These are phyloP conservation scores for Mucor irregularis DNA, from an alignment of 371 early-diverging fungal species.

Conservation along the genomic window DNA sequence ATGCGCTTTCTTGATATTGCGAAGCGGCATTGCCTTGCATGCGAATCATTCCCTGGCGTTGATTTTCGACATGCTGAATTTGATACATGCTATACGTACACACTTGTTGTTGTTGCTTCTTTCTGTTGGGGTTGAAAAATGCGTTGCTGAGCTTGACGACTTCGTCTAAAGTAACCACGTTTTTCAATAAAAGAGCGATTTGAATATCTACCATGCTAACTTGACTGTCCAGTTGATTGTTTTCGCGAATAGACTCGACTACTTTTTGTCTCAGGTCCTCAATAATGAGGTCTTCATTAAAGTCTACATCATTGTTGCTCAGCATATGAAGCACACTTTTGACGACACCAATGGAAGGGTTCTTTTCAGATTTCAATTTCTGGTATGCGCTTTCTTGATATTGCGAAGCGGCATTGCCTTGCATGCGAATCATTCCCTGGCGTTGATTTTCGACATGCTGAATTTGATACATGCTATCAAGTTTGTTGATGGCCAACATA, in stretches of 20 bases:
- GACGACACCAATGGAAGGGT: constrained; percentile 80
- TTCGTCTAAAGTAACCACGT: constrained; percentile 94
- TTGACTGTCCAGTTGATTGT: constrained; percentile 79
- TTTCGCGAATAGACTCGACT: constrained; percentile 89
- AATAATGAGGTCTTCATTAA: constrained; percentile 88
- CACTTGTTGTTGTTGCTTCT: constrained; percentile 51
- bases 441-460: not conserved
- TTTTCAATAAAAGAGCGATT: constrained; percentile 95
- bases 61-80: not conserved
- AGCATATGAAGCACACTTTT: constrained; percentile 90
- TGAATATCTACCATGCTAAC: constrained; percentile 94
- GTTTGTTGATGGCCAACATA: constrained; percentile 8
- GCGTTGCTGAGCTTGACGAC: constrained; percentile 72
- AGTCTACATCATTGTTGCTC: constrained; percentile 90
- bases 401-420: constrained; percentile 9
- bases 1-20: constrained; percentile 14
- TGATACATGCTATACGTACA: too few relatives aligned
- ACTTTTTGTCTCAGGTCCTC: constrained; percentile 88
- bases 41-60: not conserved
- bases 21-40: constrained; percentile 8
- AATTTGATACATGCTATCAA: constrained; percentile 2
- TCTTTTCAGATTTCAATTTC: constrained; percentile 54
- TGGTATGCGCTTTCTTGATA: constrained; percentile 20
- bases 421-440: not conserved
- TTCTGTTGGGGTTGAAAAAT: constrained; percentile 41